phyloP scores from a whole-genome alignment of 2,329 filamentous ascomycete genomes.

The Metarhizium sp. region DNA sequence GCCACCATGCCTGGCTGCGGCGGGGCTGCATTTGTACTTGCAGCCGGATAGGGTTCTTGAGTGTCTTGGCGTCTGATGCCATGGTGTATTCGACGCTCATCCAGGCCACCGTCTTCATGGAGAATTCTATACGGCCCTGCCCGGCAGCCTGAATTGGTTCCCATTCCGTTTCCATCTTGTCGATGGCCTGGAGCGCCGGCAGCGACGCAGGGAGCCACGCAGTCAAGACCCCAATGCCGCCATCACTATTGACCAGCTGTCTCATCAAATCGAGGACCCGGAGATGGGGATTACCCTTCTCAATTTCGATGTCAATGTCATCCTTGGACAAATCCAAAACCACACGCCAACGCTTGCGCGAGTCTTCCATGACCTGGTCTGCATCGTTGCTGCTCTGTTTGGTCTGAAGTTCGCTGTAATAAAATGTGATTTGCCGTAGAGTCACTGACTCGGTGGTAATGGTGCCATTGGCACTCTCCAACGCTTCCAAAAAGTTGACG shows the following conservation, averaged over 20 bases:
- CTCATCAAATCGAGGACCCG: conserved; percentile 51
- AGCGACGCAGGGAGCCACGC: conserved; percentile 50
- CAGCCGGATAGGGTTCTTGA: conserved; percentile 33
- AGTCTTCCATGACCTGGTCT: conserved; percentile 5
- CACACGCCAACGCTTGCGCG: conserved; percentile 36
- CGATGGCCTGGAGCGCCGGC: conserved; percentile 53
- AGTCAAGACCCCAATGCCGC: conserved; percentile 42
- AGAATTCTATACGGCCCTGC: conserved; percentile 40
- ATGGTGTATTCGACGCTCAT: conserved; percentile 46
- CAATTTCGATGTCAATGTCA: conserved; percentile 49
- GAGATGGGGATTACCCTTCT: conserved; percentile 57
- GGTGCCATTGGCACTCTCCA: conserved; percentile 45
- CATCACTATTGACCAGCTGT: conserved; percentile 45
- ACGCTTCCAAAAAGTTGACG: conserved; percentile 58
- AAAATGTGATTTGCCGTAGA: conserved; percentile 56
- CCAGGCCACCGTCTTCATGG: conserved; percentile 47
- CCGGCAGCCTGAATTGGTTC: conserved; percentile 28
- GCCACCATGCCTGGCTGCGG: conserved; percentile 41
- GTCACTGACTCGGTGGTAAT: conserved; percentile 51
- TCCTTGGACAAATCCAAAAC: conserved; percentile 46
- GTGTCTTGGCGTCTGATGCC: conserved; percentile 9
- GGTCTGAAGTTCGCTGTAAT: conserved; percentile 40
- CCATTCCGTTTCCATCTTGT: conserved; percentile 50
- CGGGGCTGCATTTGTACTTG: conserved; percentile 42
- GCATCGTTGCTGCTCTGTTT: not conserved